Conservation (phyloP, 305 asterid genomes). For the Plantago lanceolata region DNA sequence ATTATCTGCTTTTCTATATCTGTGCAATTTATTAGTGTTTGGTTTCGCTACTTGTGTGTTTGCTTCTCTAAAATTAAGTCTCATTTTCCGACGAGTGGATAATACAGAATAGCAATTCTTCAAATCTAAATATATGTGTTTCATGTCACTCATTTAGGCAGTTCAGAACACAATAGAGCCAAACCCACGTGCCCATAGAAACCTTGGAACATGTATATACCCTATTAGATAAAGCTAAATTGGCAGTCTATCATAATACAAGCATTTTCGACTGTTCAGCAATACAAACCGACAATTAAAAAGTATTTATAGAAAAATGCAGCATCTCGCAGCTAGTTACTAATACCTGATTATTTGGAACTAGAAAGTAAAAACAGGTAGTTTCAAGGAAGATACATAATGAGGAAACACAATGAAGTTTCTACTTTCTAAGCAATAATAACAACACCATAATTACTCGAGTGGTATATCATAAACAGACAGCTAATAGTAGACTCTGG, state of each 20-base stretch:
- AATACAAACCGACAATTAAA: background rate
- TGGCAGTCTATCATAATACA: background rate
- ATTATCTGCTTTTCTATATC: no score
- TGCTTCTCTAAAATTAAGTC: no score
- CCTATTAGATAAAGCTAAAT: background rate
- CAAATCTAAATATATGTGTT: no score
- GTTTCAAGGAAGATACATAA: background rate
- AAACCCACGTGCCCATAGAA: no score
- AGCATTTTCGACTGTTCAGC: background rate
- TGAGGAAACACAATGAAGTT: background rate
- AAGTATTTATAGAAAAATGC: background rate
- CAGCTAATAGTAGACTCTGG: conserved; percentile 18
- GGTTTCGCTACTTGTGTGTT: no score
- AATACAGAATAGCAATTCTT: no score
- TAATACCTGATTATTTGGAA: background rate
- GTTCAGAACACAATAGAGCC: conserved; percentile 5
- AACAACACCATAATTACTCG: conserved; percentile 11
- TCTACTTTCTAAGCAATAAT: conserved; percentile 6
- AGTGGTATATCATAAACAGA: conserved; percentile 16
- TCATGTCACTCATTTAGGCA: no score
- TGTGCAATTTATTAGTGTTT: no score
- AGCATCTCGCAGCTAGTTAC: background rate
- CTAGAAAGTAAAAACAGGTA: background rate
- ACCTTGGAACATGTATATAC: background rate
- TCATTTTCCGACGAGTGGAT: no score